Conservation (phyloP, 2,329 filamentous ascomycete genomes). For the Pseudohalonectria lignicola region DNA sequence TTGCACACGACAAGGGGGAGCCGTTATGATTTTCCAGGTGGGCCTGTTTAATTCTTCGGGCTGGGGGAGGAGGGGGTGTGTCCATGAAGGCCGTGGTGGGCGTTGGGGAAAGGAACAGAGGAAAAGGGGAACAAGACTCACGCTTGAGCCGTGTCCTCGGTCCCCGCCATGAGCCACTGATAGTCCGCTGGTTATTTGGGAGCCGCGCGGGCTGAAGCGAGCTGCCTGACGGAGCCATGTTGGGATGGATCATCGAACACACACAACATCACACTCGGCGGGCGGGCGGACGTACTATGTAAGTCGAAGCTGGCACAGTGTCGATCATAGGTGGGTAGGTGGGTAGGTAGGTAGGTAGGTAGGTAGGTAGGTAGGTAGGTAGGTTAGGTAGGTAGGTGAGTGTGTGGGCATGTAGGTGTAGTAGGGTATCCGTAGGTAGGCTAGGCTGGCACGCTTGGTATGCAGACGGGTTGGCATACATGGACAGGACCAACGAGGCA, state of each 20-base stretch:
- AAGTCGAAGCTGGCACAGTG: too few species aligned
- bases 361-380: too few species aligned
- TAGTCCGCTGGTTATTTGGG: not conserved
- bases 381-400: too few species aligned
- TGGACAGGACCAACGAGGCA: too few species aligned
- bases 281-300: too few species aligned
- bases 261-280: too few species aligned
- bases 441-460: too few species aligned
- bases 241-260: not conserved
- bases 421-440: too few species aligned
- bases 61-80: not conserved
- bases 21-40: not conserved
- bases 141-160: not conserved
- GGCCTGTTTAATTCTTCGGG: not conserved
- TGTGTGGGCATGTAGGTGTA: too few species aligned
- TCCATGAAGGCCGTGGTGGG: not conserved
- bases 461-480: too few species aligned
- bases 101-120: not conserved
- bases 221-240: not conserved
- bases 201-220: conserved; percentile 1
- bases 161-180: not conserved
- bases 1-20: not conserved
- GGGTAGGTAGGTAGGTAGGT: too few species aligned
- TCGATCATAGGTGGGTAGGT: too few species aligned
- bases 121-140: not conserved